A percentile compares a stretch with the other conserved stretches of the same genome.
Conservation (phyloP, 2,329 filamentous ascomycete species). For the Tolypocladium capitatum region DNA sequence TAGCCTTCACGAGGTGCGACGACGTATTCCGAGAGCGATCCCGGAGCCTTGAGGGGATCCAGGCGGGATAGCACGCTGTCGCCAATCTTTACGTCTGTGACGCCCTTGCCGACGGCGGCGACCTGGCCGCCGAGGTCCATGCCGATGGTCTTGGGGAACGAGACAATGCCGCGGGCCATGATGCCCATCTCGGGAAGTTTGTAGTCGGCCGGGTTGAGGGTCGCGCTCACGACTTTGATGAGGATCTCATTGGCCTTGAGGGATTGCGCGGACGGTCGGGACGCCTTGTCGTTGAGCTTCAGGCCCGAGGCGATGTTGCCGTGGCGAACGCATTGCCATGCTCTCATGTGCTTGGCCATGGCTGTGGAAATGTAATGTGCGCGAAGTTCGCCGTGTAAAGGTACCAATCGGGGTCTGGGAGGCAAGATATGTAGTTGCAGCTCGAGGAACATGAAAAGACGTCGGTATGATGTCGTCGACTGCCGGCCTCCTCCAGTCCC, state of each 20-base stretch:
- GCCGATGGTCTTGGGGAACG: constrained; percentile 29
- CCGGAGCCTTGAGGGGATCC: constrained; percentile 16
- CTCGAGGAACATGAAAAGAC: no score
- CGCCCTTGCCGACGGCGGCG: constrained; percentile 16
- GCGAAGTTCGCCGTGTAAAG: background rate
- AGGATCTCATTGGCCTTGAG: constrained; percentile 22
- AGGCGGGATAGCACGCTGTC: constrained; percentile 30
- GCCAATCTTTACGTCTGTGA: constrained; percentile 20
- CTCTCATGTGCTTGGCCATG: constrained; percentile 13
- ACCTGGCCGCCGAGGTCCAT: constrained; percentile 40
- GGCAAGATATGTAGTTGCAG: background rate
- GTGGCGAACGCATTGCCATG: constrained; percentile 14
- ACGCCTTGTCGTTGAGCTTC: constrained; percentile 6
- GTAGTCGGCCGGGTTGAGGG: constrained; percentile 37
- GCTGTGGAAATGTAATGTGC: background rate
- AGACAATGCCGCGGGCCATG: constrained; percentile 16
- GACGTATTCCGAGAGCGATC: constrained; percentile 30
- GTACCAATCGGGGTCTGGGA: background rate
- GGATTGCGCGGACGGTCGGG: constrained; percentile 1
- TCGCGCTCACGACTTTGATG: constrained; percentile 27
- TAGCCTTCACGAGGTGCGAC: constrained; percentile 19
- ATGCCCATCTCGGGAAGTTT: constrained; percentile 30
- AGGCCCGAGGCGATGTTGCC: constrained; percentile 13
- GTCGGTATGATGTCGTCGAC: no score
- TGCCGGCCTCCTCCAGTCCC: no score